phyloP scores from a whole-genome alignment of 805 yeast genomes.

The Cyberlindnera lachancei region DNA sequence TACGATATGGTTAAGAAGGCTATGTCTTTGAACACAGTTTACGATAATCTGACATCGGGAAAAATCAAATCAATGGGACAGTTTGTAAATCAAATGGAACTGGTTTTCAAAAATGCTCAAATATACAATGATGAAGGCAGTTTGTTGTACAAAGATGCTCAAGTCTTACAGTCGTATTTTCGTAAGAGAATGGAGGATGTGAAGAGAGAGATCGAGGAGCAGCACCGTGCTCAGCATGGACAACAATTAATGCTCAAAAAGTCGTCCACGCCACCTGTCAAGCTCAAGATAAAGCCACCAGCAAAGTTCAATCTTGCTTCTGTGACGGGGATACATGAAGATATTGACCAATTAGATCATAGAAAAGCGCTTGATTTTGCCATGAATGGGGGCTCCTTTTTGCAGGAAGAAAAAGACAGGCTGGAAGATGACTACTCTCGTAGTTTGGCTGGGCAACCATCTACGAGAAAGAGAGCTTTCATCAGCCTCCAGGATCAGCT shows the following conservation, averaged over 20 bases:
- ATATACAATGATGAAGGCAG: conserved; percentile 69
- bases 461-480: conserved; percentile 6
- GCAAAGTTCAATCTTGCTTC: conserved; percentile 2
- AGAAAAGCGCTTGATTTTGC: conserved; percentile 4
- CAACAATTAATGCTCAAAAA: conserved; percentile 6
- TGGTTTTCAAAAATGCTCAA: conserved; percentile 75
- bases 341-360: conserved; percentile 5
- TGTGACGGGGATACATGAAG: conserved; percentile 3
- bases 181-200: conserved; percentile 29
- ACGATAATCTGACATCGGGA: conserved; percentile 42
- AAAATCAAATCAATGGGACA: conserved; percentile 48
- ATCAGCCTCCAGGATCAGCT: conserved; percentile 16
- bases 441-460: conserved; percentile 7
- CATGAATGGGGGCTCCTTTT: not conserved
- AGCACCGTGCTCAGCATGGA: conserved; percentile 5
- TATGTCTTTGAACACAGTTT: conserved; percentile 59
- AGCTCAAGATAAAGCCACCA: conserved; percentile 12
- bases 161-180: conserved; percentile 47
- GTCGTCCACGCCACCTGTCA: conserved; percentile 5
- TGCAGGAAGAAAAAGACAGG: not conserved
- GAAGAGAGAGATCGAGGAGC: conserved; percentile 12
- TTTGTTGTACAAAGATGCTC: conserved; percentile 65
- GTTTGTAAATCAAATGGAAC: conserved; percentile 49
- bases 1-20: conserved; percentile 65
- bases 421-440: too few relatives aligned